These are phyloP conservation scores for Schizochytrium sp. DNA, from an alignment of 108 stramenopile species.

Conservation along the genomic window DNA sequence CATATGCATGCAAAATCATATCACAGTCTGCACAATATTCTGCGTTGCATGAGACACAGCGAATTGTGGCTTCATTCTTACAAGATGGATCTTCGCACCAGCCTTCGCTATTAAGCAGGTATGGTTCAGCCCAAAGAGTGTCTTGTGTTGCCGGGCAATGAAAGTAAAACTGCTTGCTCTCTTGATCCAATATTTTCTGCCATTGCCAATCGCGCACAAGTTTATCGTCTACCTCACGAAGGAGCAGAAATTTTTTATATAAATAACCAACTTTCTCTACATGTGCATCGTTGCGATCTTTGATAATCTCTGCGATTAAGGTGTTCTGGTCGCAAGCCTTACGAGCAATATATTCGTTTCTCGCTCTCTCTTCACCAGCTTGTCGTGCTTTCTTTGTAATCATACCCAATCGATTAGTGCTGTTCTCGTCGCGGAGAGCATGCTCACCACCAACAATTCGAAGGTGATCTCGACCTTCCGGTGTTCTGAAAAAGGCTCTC, in stretches of 20 bases:
- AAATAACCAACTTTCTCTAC: neutral
- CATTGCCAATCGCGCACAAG: constrained; percentile 23
- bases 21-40: constrained; percentile 51
- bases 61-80: neutral
- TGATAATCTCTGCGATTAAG: constrained; percentile 9
- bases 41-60: constrained; percentile 18
- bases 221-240: neutral
- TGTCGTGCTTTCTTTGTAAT: neutral
- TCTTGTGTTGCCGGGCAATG: constrained; percentile 18
- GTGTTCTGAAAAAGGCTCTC: neutral
- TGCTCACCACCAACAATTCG: constrained; percentile 46
- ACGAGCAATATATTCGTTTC: constrained; percentile 36
- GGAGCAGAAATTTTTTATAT: neutral
- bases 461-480: constrained; percentile 23
- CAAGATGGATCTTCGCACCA: constrained; percentile 42
- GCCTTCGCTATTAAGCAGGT: constrained; percentile 4
- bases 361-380: constrained; percentile 17
- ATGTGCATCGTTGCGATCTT: constrained; percentile 26
- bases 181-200: constrained; percentile 42
- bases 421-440: neutral
- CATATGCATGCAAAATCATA: neutral
- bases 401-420: neutral
- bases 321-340: constrained; percentile 3
- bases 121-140: constrained; percentile 25
- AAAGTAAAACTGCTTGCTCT: constrained; percentile 38